A percentile compares a stretch with the other conserved stretches of the same genome.
These are phyloP conservation scores for Populus davidiana DNA, from an alignment of 345 rosid species.

Conservation along the genomic window DNA sequence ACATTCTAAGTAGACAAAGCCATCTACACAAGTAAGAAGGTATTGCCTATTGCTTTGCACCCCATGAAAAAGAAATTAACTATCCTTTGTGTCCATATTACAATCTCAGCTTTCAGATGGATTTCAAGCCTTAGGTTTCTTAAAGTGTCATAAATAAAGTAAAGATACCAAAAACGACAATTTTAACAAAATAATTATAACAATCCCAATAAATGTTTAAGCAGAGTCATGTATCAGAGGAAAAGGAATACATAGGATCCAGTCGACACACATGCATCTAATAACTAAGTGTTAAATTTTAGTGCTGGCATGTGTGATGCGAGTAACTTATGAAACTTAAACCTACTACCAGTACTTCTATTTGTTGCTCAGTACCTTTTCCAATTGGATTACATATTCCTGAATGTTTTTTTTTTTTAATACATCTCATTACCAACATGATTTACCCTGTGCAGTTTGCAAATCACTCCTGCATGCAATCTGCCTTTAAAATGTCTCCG, in stretches of 20 bases:
- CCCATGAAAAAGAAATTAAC: too few species aligned
- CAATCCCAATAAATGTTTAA: neutral
- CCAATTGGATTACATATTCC: neutral
- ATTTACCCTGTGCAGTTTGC: conserved; percentile 63
- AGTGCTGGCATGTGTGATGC: neutral
- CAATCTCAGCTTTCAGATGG: too few species aligned
- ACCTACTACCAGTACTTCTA: neutral
- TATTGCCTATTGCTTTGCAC: too few species aligned
- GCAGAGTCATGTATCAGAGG: neutral
- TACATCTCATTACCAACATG: neutral
- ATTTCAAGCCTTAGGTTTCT: too few species aligned
- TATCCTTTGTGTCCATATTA: too few species aligned
- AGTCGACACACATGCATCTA: neutral
- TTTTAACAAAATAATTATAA: neutral
- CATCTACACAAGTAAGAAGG: neutral
- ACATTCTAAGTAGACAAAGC: neutral
- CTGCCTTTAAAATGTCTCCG: conserved; percentile 85
- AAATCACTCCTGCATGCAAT: conserved; percentile 99
- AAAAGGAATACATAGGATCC: neutral
- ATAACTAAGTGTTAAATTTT: neutral
- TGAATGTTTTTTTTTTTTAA: neutral
- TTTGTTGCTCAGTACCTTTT: neutral
- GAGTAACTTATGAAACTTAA: neutral
- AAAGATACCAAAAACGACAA: neutral
- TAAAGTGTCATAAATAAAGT: neutral